A percentile compares a stretch with the other conserved stretches of the same genome.
Conservation (phyloP, 306 rosid genomes). For the Quercus wislizeni region DNA sequence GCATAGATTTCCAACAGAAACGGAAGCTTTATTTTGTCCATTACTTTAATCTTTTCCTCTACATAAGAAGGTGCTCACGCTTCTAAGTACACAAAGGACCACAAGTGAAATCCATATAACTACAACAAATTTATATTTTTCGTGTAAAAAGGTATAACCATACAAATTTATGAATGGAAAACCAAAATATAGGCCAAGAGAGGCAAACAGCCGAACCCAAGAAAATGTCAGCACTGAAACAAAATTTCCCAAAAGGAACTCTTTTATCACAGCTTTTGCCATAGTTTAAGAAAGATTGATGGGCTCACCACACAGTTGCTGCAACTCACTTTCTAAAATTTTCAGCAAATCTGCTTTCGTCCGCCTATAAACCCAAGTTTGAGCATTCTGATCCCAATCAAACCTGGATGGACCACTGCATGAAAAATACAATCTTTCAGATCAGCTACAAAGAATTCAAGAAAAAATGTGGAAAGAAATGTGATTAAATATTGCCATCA, state of each 20-base stretch:
- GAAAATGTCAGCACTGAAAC: neutral
- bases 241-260: neutral
- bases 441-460: neutral
- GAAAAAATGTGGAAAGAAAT: neutral
- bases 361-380: slow-evolving; percentile 84
- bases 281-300: slow-evolving; percentile 48
- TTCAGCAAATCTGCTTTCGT: slow-evolving; percentile 50
- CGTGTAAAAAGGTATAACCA: neutral
- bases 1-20: too few relatives aligned
- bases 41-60: neutral
- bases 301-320: slow-evolving; percentile 69
- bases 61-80: neutral
- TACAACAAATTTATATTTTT: neutral
- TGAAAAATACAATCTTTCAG: slow-evolving; percentile 14
- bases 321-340: slow-evolving; percentile 60
- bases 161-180: neutral
- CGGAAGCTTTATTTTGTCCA: too few relatives aligned
- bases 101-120: neutral
- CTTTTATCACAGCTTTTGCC: neutral
- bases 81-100: neutral
- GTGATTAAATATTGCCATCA: slow-evolving; percentile 4
- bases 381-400: slow-evolving; percentile 72
- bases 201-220: neutral
- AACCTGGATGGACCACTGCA: slow-evolving; percentile 90
- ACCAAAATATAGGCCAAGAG: neutral